Evolutionary conservation across 176 grass and related monocot species (phyloP).

Genomic region (Poa pratensis): DNA sequence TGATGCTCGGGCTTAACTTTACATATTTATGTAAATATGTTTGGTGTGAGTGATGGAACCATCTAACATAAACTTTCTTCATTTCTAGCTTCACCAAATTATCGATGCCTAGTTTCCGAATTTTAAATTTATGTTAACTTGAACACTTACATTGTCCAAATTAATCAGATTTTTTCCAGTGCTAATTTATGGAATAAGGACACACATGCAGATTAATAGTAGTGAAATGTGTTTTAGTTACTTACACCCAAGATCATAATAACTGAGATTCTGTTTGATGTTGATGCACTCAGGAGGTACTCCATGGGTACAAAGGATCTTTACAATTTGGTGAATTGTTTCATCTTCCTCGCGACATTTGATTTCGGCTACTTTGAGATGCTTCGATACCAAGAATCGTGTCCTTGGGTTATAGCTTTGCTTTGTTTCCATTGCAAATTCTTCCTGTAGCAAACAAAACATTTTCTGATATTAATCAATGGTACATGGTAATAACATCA

Average conservation of each 20-base stretch:
- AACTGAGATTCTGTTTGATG: background rate
- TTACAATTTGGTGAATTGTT: background rate
- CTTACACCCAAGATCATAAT: background rate
- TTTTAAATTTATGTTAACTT: background rate
- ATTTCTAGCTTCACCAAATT: background rate
- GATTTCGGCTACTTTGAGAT: background rate
- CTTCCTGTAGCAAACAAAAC: background rate
- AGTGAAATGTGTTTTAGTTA: background rate
- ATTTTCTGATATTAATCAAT: background rate
- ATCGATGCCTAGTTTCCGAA: background rate
- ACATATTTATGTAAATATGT: background rate
- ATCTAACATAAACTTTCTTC: no score
- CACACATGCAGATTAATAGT: background rate
- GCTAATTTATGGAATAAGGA: background rate
- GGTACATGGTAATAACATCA: background rate
- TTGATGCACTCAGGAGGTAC: constrained; percentile 5
- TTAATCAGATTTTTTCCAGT: background rate
- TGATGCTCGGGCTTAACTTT: background rate
- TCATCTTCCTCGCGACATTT: background rate
- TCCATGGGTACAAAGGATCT: background rate
- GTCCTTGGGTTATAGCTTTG: background rate
- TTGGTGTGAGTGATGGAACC: background rate
- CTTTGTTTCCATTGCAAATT: background rate
- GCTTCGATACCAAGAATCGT: constrained; percentile 14
- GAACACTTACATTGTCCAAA: background rate